Conservation (phyloP, 768 basidiomycete species). For the Tricholoma terreum region DNA sequence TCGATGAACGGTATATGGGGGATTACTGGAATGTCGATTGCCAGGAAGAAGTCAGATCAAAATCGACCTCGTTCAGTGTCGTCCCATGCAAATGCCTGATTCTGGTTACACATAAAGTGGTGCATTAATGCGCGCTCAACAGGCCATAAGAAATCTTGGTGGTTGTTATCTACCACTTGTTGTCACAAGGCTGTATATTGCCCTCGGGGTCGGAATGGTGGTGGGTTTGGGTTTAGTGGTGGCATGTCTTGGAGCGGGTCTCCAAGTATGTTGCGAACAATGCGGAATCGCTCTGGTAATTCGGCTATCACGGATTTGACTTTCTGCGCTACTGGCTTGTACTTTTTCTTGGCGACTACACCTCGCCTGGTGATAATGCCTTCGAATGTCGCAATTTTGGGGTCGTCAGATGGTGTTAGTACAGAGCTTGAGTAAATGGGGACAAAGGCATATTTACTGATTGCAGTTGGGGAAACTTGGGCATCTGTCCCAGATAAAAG, state of each 20-base stretch:
- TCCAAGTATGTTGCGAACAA: background rate
- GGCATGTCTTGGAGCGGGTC: background rate
- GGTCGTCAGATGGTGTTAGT: no score
- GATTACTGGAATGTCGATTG: conserved; percentile 30
- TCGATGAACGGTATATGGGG: conserved; percentile 33
- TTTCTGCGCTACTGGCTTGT: conserved; percentile 2
- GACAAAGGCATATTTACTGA: no score
- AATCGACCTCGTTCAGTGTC: conserved; percentile 34
- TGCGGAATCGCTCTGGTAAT: background rate
- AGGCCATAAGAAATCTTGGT: conserved; percentile 26
- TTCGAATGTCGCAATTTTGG: no score
- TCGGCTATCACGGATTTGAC: background rate
- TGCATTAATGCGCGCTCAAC: conserved; percentile 31
- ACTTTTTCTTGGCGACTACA: conserved; percentile 6
- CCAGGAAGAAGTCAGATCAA: conserved; percentile 29
- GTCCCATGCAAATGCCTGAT: conserved; percentile 37
- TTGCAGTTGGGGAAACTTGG: no score
- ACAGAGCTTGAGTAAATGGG: no score
- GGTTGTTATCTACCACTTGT: conserved; percentile 10
- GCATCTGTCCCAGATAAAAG: no score
- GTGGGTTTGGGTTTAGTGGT: conserved; percentile 1
- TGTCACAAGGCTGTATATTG: conserved; percentile 22
- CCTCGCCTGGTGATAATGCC: background rate
- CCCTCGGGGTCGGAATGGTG: conserved; percentile 11
- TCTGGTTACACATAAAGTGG: conserved; percentile 28